Conservation (phyloP, 257 asterid species). For the Datura wrightii region DNA sequence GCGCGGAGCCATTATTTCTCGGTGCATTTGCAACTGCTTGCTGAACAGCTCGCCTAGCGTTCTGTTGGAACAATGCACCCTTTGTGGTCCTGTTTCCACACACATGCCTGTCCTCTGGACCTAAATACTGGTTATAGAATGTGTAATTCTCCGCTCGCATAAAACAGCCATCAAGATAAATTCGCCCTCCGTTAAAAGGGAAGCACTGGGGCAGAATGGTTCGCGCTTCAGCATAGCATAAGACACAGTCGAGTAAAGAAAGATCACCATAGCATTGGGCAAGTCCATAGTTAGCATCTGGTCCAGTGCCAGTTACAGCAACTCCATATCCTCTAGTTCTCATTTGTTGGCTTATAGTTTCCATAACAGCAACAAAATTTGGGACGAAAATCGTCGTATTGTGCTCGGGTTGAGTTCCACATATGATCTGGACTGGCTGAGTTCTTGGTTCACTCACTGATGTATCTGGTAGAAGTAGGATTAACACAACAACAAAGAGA, state of each 20-base stretch:
- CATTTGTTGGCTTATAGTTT: conserved; percentile 26
- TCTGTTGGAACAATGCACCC: not conserved
- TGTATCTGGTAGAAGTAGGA: conserved; percentile 12
- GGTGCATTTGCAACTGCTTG: not conserved
- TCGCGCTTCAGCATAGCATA: not conserved
- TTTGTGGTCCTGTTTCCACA: conserved; percentile 10
- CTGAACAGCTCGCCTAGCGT: not conserved
- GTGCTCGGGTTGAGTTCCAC: not conserved
- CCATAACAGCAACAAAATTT: conserved; percentile 16
- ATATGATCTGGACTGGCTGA: not conserved
- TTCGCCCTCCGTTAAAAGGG: conserved; percentile 16
- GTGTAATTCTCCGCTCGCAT: not conserved
- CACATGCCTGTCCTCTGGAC: conserved; percentile 4
- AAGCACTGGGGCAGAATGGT: not conserved
- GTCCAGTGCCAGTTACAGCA: not conserved
- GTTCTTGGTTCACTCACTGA: not conserved
- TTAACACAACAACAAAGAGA: conserved; percentile 22
- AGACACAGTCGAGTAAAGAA: not conserved
- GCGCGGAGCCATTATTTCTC: not conserved
- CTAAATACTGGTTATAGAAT: not conserved
- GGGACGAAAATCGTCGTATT: not conserved
- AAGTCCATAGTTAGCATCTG: not conserved
- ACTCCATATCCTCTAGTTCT: conserved; percentile 18
- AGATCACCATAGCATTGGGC: conserved; percentile 27
- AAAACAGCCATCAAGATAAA: conserved; percentile 11